These are phyloP conservation scores for Rhexocercosporidium sp. DNA, from an alignment of 2,329 filamentous ascomycete species.

Conservation along the genomic window DNA sequence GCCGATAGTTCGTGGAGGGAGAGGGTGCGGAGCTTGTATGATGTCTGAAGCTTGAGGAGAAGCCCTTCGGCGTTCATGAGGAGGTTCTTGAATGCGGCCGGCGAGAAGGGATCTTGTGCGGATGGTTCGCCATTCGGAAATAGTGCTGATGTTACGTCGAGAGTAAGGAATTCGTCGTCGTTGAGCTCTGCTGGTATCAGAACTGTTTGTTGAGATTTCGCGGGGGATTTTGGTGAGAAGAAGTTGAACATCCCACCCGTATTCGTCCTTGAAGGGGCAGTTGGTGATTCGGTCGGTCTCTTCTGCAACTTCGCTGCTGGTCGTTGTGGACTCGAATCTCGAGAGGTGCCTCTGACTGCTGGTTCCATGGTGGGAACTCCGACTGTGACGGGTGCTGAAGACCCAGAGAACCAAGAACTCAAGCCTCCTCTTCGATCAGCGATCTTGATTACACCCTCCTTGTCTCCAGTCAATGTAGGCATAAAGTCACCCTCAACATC, in stretches of 20 bases:
- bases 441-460: slow-evolving; percentile 33
- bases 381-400: slow-evolving; percentile 33
- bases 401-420: slow-evolving; percentile 39
- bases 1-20: slow-evolving; percentile 56
- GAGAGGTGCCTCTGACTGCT: slow-evolving; percentile 19
- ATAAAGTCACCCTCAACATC: slow-evolving; percentile 30
- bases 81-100: slow-evolving; percentile 65
- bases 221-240: slow-evolving; percentile 34
- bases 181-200: slow-evolving; percentile 35
- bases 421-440: slow-evolving; percentile 37
- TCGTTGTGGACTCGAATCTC: slow-evolving; percentile 28
- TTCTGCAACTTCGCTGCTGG: slow-evolving; percentile 30
- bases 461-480: slow-evolving; percentile 39
- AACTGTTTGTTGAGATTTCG: slow-evolving; percentile 27
- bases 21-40: slow-evolving; percentile 59
- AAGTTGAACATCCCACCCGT: slow-evolving; percentile 28
- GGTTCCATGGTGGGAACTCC: slow-evolving; percentile 31
- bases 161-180: slow-evolving; percentile 59
- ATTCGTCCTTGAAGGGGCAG: slow-evolving; percentile 23
- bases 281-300: slow-evolving; percentile 26
- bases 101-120: slow-evolving; percentile 59
- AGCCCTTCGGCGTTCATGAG: slow-evolving; percentile 61
- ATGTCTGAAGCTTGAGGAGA: slow-evolving; percentile 60
- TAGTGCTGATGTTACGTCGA: slow-evolving; percentile 61
- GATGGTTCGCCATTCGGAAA: slow-evolving; percentile 52